Base-by-base conservation (phyloP, 169 alveolate species). In the Cryptosporidium ryanae region DNA sequence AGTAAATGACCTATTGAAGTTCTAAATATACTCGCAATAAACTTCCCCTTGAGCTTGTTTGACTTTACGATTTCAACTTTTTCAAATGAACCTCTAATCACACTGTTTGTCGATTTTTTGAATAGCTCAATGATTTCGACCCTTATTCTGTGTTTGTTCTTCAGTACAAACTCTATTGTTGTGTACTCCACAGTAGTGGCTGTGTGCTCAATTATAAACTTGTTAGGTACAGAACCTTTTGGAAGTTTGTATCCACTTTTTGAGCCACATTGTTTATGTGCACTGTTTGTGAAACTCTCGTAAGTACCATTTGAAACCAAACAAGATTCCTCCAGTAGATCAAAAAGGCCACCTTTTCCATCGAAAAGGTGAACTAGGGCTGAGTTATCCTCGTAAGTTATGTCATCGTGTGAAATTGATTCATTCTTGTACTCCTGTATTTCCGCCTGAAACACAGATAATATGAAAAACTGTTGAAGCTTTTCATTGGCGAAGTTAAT, bases 401-500 rank as follows among this genome's bases (percentile, higher is more conserved):
- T 76, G 49, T 61, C 43, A 23, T 76, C 84, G 38, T 76, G 84
- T 21, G 71, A 55, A 76, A 76, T 76, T 5, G 71, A 76, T 65
- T 96, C 98, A 52, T 89, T 91, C 44, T 89, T 92, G 64, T 95
- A 92, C 91, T 94, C 96, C 34, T 94, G 89, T 65, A 96, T 91
- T 65, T 96, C 98, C 66, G 96, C 95, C 70, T 95, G 96, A 82
- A 97, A 96, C n/a, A 95, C 96, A 43, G 96, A 95, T 64, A 94
- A 92, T 32, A 96, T 96, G 90, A 96, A 97, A 55, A 96, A 93
- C 89, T 96, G 95, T 89, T 97, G 99, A 12, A 97, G 95, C 89
- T 97, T 96, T 90, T 98, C 99, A 94, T 98, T 98, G 13, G 99
- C 97, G 89, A 95, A 97, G 90, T 98, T 98, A 65, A 98, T 98